Evolutionary conservation across 768 basidiomycete species (phyloP).

Genomic region (Mycena amicta): DNA sequence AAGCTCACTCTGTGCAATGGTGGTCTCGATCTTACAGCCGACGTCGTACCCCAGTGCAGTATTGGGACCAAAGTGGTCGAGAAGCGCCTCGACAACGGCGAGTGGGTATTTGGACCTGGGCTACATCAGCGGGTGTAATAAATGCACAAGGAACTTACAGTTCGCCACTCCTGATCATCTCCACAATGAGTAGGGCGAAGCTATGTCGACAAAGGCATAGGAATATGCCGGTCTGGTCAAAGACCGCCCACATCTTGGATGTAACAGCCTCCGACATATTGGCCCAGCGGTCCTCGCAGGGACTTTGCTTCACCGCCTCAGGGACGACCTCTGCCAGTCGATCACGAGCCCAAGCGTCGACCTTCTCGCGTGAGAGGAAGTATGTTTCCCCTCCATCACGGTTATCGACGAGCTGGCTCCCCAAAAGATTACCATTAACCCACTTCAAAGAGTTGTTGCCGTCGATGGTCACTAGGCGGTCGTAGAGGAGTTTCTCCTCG

Average conservation of each 20-base stretch:
- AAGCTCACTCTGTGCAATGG: too few species aligned
- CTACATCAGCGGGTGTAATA: not conserved
- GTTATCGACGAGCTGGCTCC: slow-evolving; percentile 3
- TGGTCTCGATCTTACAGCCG: too few species aligned
- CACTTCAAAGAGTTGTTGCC: slow-evolving; percentile 29
- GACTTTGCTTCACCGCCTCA: slow-evolving; percentile 3
- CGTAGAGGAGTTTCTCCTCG: slow-evolving; percentile 23
- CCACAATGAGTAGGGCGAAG: slow-evolving; percentile 30
- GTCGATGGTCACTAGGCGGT: slow-evolving; percentile 26
- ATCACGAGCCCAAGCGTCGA: slow-evolving; percentile 15
- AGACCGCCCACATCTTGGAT: slow-evolving; percentile 17
- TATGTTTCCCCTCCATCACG: slow-evolving; percentile 8
- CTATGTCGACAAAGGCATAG: slow-evolving; percentile 38
- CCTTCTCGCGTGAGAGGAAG: slow-evolving; percentile 14
- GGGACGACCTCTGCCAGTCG: not conserved
- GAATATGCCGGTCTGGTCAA: slow-evolving; percentile 27
- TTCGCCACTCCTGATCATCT: slow-evolving; percentile 40
- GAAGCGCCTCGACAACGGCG: slow-evolving; percentile 3
- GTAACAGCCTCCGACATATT: slow-evolving; percentile 11
- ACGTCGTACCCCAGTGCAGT: too few species aligned
- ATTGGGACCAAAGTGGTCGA: too few species aligned
- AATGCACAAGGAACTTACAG: slow-evolving; percentile 34
- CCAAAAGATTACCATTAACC: slow-evolving; percentile 11
- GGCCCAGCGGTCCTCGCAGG: slow-evolving; percentile 22
- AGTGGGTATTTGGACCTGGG: slow-evolving; percentile 18